Base-by-base conservation (phyloP, 2,329 filamentous ascomycete species). In the Neophaeococcomyces mojaviensis region DNA sequence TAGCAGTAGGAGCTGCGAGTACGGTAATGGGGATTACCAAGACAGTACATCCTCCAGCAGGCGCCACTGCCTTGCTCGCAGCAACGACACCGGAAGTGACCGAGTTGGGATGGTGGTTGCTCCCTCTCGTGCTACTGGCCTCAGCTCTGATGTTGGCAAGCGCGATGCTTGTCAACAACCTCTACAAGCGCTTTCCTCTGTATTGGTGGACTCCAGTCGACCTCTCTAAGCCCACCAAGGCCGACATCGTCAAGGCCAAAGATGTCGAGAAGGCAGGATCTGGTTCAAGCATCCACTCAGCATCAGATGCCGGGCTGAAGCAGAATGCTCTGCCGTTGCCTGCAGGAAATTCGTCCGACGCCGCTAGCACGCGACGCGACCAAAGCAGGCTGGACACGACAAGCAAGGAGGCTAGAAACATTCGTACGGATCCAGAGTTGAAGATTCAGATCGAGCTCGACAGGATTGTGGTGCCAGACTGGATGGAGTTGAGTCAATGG, bases 21-120 rank as follows among this genome's bases (percentile, higher is more conserved):
- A 68, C 74, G 1, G 48, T 78, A 46, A 88, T 88, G 84, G 73
- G 72, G 0, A 56, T 86, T 18, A 88, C 83, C 1, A 82, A 81
- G 43, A 87, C 83, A 0, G 72, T 85, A 0, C 82, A 88, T 54
- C 84, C 84, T 0, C 85, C 84, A 0, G 84, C 82, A 0, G 84
- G 85, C 3, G 84, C 84, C 7, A 88, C 84, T 1, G 84, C 82
- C 0, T 64, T 89, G 1, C 65, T 88, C 20, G 82, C 82, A 0
- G 80, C 83, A 0, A 70, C 79, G 1, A 77, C 81, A 48, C 65
- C 72, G 2, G 65, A 69, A 1, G 66, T 79, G 1, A 68, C 72
- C 8, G 55, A 58, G 0, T 62, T 88, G 9, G 82, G 83, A n/a
- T 88, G 84, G 85, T 78, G 73, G 49, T 63, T 86, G 10, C 60